These are phyloP conservation scores for Lecanicillium sp. DNA, from an alignment of 2,329 filamentous ascomycete genomes.

Conservation along the genomic window DNA sequence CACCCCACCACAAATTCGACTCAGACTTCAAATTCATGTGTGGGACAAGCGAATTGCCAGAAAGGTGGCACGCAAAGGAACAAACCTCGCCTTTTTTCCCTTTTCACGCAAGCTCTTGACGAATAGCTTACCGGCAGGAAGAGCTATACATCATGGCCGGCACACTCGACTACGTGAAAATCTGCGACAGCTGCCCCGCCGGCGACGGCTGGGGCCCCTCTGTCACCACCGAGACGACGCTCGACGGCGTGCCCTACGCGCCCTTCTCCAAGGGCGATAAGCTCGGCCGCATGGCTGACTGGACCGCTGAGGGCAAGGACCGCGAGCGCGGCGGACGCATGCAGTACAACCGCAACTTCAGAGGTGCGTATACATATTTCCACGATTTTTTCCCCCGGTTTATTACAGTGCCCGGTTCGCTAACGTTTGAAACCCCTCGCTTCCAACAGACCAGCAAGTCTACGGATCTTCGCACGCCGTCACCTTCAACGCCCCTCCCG, in stretches of 20 bases:
- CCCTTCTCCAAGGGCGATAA: conserved; percentile 99
- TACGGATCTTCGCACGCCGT: conserved; percentile 86
- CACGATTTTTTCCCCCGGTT: neutral
- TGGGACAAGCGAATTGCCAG: conserved; percentile 15
- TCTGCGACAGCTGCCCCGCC: conserved; percentile 66
- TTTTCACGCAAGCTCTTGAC: conserved; percentile 6
- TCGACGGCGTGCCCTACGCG: conserved; percentile 93
- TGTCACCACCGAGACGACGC: conserved; percentile 75
- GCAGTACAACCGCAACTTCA: conserved; percentile 88
- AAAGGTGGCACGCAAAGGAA: conserved; percentile 4
- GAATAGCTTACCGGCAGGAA: conserved; percentile 7
- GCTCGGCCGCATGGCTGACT: conserved; percentile 98
- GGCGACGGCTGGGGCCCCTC: conserved; percentile 84
- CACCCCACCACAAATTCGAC: conserved; percentile 40
- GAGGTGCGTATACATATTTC: conserved; percentile 54
- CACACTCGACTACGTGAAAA: conserved; percentile 52
- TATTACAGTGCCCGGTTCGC: neutral
- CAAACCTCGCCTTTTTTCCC: conserved; percentile 16
- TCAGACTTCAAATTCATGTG: conserved; percentile 18
- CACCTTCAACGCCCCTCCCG: conserved; percentile 82
- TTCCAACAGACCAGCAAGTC: conserved; percentile 87
- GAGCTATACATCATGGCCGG: conserved; percentile 36
- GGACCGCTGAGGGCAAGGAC: conserved; percentile 88
- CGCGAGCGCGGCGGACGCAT: conserved; percentile 71
- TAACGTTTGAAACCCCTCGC: neutral